Evolutionary conservation across 345 rosid species (phyloP).

Genomic region (Erodium maritimum): DNA sequence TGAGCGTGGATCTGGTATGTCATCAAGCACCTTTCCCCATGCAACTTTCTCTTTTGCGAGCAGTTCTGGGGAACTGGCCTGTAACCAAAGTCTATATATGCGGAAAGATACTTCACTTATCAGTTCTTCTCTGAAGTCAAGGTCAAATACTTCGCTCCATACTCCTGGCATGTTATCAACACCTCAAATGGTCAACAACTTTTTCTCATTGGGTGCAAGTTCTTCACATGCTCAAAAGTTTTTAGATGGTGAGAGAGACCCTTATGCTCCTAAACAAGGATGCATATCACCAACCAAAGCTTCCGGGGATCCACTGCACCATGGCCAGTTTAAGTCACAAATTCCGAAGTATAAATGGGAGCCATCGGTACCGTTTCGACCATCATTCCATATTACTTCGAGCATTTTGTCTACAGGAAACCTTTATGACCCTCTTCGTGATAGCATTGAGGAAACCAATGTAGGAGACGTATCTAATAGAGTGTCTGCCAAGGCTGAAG

Average conservation of each 20-base stretch:
- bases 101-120: conserved; percentile 1
- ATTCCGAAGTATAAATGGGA: conserved; percentile 67
- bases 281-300: conserved; percentile 11
- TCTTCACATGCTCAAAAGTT: conserved; percentile 22
- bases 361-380: conserved; percentile 71
- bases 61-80: conserved; percentile 13
- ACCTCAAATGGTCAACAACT: too few species aligned
- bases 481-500: conserved; percentile 25
- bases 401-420: conserved; percentile 37
- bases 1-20: conserved; percentile 20
- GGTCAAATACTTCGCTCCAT: conserved; percentile 12
- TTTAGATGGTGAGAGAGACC: conserved; percentile 19
- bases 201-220: conserved; percentile 13
- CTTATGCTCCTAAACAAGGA: conserved; percentile 26
- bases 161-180: conserved; percentile 10
- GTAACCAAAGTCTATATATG: conserved; percentile 6
- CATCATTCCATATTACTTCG: conserved; percentile 48
- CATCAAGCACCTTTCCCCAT: conserved; percentile 17
- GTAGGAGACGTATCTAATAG: conserved; percentile 24
- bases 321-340: conserved; percentile 24
- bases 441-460: conserved; percentile 34
- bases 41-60: conserved; percentile 17
- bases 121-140: conserved; percentile 2
- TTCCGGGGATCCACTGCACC: conserved; percentile 10
- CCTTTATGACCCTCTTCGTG: conserved; percentile 52